Conservation (phyloP, 495 filamentous ascomycete species). For the Zalerion maritima region DNA sequence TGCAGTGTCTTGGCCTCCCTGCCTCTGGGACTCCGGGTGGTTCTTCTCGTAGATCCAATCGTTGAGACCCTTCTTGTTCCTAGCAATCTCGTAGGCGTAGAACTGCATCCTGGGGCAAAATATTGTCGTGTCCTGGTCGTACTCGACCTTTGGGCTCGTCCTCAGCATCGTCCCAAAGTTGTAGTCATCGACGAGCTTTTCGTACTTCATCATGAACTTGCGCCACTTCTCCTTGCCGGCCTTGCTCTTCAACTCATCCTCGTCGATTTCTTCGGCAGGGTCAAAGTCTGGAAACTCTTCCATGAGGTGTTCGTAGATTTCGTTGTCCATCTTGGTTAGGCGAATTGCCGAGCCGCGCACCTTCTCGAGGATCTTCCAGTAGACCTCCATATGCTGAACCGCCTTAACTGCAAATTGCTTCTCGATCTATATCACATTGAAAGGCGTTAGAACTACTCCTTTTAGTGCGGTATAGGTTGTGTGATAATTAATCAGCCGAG, state of each 20-base stretch:
- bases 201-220: slow-evolving; percentile 84
- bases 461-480: not conserved
- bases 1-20: slow-evolving; percentile 12
- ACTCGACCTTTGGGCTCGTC: slow-evolving; percentile 62
- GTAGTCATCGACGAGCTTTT: slow-evolving; percentile 85
- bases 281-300: slow-evolving; percentile 87
- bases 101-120: slow-evolving; percentile 97
- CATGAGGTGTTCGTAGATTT: slow-evolving; percentile 80
- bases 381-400: slow-evolving; percentile 90
- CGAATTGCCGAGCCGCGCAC: slow-evolving; percentile 71
- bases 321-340: slow-evolving; percentile 86
- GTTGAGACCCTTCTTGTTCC: slow-evolving; percentile 79
- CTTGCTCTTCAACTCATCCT: slow-evolving; percentile 97
- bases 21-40: slow-evolving; percentile 28
- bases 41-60: slow-evolving; percentile 89
- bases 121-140: slow-evolving; percentile 78
- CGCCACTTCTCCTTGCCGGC: slow-evolving; percentile 91
- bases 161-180: slow-evolving; percentile 95
- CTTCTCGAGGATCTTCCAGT: slow-evolving; percentile 90
- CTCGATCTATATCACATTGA: slow-evolving; percentile 78
- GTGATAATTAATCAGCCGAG: not conserved
- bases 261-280: slow-evolving; percentile 59
- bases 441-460: not conserved
- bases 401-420: slow-evolving; percentile 99
- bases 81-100: slow-evolving; percentile 89